These are phyloP conservation scores for Letharia lupina DNA, from an alignment of 495 filamentous ascomycete species.

Conservation along the genomic window DNA sequence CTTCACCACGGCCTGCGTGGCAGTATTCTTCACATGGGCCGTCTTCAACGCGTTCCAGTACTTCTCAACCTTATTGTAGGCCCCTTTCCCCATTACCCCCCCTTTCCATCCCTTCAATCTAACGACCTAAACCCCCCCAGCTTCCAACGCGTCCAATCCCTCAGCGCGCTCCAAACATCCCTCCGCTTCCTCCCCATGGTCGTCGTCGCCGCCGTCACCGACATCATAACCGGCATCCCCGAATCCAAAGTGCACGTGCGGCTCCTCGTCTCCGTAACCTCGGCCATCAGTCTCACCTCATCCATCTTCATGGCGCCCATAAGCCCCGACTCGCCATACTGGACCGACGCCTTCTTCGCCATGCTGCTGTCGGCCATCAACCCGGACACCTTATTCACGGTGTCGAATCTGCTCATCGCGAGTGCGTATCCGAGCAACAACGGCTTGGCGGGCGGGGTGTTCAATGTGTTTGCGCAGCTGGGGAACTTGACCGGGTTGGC, in stretches of 20 bases:
- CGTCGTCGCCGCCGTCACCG: slow-evolving; percentile 25
- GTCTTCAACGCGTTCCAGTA: slow-evolving; percentile 43
- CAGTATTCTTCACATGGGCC: slow-evolving; percentile 46
- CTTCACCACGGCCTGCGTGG: slow-evolving; percentile 43
- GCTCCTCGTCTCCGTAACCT: slow-evolving; percentile 20
- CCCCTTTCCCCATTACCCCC: background rate
- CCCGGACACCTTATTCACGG: slow-evolving; percentile 50
- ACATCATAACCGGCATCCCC: slow-evolving; percentile 23
- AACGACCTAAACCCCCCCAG: background rate
- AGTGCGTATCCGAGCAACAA: slow-evolving; percentile 42
- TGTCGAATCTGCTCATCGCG: slow-evolving; percentile 51
- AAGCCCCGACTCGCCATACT: slow-evolving; percentile 28
- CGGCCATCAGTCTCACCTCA: slow-evolving; percentile 19
- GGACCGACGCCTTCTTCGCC: slow-evolving; percentile 27
- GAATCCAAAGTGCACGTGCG: slow-evolving; percentile 24
- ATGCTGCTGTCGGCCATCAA: slow-evolving; percentile 44
- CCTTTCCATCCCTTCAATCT: no score
- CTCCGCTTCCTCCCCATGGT: slow-evolving; percentile 29
- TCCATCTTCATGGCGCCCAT: slow-evolving; percentile 34
- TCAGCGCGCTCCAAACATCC: slow-evolving; percentile 36
- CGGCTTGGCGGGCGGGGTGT: slow-evolving; percentile 49
- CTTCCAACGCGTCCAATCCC: slow-evolving; percentile 43
- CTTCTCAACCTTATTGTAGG: slow-evolving; percentile 40
- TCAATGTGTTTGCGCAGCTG: slow-evolving; percentile 50
- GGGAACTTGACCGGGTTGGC: slow-evolving; percentile 48